Evolutionary conservation across 2,329 filamentous ascomycete genomes (phyloP), one percentile per base, ranked within the genome.

Genomic region (Penicillium sp.): DNA sequence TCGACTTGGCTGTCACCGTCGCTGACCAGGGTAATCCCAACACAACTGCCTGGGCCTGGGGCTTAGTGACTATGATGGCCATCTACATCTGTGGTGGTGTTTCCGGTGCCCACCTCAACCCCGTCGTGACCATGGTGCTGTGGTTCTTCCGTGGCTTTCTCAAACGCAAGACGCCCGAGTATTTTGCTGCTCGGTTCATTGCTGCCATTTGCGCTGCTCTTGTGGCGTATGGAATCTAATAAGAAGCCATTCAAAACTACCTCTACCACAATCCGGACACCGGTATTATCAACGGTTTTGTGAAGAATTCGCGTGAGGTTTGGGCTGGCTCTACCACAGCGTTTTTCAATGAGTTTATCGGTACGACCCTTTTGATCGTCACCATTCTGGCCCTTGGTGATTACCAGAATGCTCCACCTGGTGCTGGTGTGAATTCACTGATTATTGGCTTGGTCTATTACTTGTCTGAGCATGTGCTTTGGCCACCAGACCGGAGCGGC

Each of bases 91-190:
- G 69, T 19, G 72, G 72, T 68, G 73, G 72, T 47, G 68, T 75
- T 17, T 75, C 72, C 4, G 72, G 73, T 45, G 73, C 71, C 3
- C 72, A 75, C 46, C 63, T 75, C 17, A 75, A 75, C 43, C 73
- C 72, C 0, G 63, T 67, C 8, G 65, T 75, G 29, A 73, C 72
- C 3, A 60, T 70, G 3, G 70, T 74, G 64, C 61, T 75, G 12
- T 75, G 67, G 63, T 69, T 75, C 53, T 78, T 71, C 57, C 73
- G 76, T 38, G 75, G 75, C 3, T 78, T 81, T 28, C 78, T 77
- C 0, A 73, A 75, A 55, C 62, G 69, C 10, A 75, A 77, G 62
- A 71, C 77, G 26, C 65, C 73, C 3, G 65, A 73, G 6, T 81
- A 80, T 59, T 70, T 76, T 8, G 53, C 70, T 2, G 75, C 77